Conservation (phyloP, 2,329 filamentous ascomycete species). For the Colletotrichum sojae region DNA sequence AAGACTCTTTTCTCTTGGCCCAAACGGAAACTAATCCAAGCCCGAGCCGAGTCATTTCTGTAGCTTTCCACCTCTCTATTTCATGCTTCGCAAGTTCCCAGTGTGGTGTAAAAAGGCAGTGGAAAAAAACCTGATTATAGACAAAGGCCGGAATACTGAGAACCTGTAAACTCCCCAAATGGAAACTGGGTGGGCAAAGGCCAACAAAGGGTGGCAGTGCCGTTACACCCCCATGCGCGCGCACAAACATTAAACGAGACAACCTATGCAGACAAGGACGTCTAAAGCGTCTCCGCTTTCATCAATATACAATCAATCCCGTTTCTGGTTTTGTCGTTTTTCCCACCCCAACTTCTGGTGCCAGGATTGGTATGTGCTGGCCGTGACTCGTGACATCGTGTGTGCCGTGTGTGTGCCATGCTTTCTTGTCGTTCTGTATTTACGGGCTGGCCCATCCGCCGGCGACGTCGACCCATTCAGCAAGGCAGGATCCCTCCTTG, state of each 20-base stretch:
- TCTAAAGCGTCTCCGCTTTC: slow-evolving; percentile 29
- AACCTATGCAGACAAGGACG: slow-evolving; percentile 21
- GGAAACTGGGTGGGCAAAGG: slow-evolving; percentile 28
- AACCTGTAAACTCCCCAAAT: slow-evolving; percentile 38
- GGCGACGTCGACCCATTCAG: slow-evolving; percentile 97
- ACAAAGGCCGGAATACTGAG: slow-evolving; percentile 37
- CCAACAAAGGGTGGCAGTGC: slow-evolving; percentile 33
- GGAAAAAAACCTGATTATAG: slow-evolving; percentile 37
- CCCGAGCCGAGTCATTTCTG: slow-evolving; percentile 33
- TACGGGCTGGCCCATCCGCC: slow-evolving; percentile 84
- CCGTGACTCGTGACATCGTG: slow-evolving; percentile 36
- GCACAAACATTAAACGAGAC: slow-evolving; percentile 33
- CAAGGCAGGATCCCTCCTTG: slow-evolving; percentile 94
- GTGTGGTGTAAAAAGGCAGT: slow-evolving; percentile 29
- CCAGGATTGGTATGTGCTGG: slow-evolving; percentile 27
- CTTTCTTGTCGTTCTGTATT: slow-evolving; percentile 12
- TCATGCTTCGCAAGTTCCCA: slow-evolving; percentile 35
- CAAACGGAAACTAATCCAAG: slow-evolving; percentile 5
- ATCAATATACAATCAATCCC: slow-evolving; percentile 40
- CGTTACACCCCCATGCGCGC: slow-evolving; percentile 23
- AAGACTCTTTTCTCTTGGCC: not conserved
- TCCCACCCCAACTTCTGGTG: slow-evolving; percentile 19
- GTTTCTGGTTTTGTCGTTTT: slow-evolving; percentile 22
- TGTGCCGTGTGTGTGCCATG: slow-evolving; percentile 8
- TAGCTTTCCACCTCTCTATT: slow-evolving; percentile 39